These are phyloP conservation scores for Rutstroemia sp. DNA, from an alignment of 2,329 filamentous ascomycete genomes.

Conservation along the genomic window DNA sequence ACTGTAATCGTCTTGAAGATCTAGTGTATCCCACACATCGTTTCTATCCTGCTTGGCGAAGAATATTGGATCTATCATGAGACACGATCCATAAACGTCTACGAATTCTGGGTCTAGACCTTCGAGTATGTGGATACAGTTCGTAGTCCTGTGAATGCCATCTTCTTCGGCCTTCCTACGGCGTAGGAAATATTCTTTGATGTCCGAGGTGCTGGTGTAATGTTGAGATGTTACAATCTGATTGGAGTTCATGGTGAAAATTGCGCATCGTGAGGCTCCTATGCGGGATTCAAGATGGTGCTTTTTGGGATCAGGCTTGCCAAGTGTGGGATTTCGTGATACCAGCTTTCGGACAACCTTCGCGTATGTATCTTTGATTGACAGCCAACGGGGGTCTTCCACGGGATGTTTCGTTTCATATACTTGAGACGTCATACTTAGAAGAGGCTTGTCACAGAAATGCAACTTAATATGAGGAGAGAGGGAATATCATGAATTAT, in stretches of 20 bases:
- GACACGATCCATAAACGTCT: slow-evolving; percentile 4
- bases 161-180: neutral
- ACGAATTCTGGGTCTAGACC: slow-evolving; percentile 8
- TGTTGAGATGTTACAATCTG: neutral
- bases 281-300: slow-evolving; percentile 1
- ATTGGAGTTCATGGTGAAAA: neutral
- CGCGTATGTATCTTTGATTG: slow-evolving; percentile 3
- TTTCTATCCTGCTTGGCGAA: slow-evolving; percentile 10
- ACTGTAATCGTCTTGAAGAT: neutral
- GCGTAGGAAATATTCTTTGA: neutral
- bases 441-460: too few species aligned
- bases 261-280: slow-evolving; percentile 7
- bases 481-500: too few species aligned
- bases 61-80: slow-evolving; percentile 10
- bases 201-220: neutral
- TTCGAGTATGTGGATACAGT: slow-evolving; percentile 8
- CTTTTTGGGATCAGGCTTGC: slow-evolving; percentile 5
- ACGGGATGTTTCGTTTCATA: too few species aligned
- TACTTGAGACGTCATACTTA: too few species aligned
- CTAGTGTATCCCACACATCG: neutral
- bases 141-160: neutral
- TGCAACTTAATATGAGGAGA: too few species aligned
- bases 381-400: slow-evolving; percentile 4
- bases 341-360: slow-evolving; percentile 4
- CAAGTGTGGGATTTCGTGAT: neutral